These are phyloP conservation scores for Daldinia sp. DNA, from an alignment of 2,329 filamentous ascomycete species.

Conservation along the genomic window DNA sequence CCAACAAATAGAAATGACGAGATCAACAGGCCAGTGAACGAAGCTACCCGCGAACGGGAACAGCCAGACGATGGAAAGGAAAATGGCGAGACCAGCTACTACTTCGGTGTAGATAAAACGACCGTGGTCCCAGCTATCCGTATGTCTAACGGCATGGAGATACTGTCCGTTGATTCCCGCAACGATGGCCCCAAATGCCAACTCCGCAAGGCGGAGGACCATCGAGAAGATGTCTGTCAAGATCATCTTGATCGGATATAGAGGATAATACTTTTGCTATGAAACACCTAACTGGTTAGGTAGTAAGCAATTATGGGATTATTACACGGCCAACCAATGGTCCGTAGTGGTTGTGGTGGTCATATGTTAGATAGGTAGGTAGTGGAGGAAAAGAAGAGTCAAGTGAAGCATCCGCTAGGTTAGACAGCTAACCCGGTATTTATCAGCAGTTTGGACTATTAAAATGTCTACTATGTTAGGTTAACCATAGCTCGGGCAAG, in stretches of 20 bases:
- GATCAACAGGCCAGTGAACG: constrained; percentile 74
- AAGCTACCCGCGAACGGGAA: constrained; percentile 74
- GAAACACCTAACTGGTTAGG: neutral
- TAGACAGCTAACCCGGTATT: constrained; percentile 24
- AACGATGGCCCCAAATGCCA: constrained; percentile 76
- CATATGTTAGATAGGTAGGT: neutral
- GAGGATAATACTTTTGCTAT: neutral
- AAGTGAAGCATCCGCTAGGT: neutral
- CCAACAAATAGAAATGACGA: constrained; percentile 74
- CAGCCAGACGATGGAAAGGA: constrained; percentile 76
- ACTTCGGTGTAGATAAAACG: constrained; percentile 81
- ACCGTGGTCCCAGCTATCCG: constrained; percentile 62
- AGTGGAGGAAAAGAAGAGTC: neutral
- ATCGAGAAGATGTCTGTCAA: constrained; percentile 64
- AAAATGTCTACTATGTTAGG: no score
- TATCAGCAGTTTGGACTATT: constrained; percentile 13
- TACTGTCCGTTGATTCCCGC: constrained; percentile 74
- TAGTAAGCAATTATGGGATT: neutral
- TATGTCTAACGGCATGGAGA: constrained; percentile 59
- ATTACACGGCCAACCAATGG: neutral
- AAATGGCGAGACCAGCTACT: constrained; percentile 72
- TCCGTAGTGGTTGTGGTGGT: neutral
- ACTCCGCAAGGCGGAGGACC: constrained; percentile 67
- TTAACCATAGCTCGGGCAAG: neutral
- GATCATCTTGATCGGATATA: constrained; percentile 52